These are phyloP conservation scores for Candida ipomoeae DNA, from an alignment of 805 yeast genomes.

Conservation along the genomic window DNA sequence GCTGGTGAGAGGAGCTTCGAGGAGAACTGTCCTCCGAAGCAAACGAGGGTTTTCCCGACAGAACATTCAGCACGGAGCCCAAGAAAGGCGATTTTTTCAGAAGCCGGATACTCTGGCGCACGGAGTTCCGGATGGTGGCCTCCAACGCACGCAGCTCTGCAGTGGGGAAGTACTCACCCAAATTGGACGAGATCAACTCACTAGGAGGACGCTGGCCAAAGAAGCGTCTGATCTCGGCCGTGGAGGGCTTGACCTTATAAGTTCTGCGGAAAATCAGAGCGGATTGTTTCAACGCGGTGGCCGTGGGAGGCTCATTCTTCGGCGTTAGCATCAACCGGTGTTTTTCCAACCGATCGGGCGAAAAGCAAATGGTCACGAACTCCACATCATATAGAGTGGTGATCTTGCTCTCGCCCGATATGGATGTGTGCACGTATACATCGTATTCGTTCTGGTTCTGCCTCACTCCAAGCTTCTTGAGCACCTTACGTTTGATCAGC, in stretches of 20 bases:
- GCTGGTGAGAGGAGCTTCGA: slow-evolving; percentile 14
- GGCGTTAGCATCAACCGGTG: slow-evolving; percentile 67
- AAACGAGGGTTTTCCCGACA: slow-evolving; percentile 21
- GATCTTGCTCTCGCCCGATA: slow-evolving; percentile 13
- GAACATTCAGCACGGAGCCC: slow-evolving; percentile 11
- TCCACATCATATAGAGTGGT: slow-evolving; percentile 69
- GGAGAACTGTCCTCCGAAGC: slow-evolving; percentile 11
- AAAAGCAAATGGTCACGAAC: slow-evolving; percentile 76
- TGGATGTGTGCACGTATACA: slow-evolving; percentile 50
- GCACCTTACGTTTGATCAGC: slow-evolving; percentile 65
- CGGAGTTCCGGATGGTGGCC: slow-evolving; percentile 79
- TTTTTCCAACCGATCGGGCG: slow-evolving; percentile 65
- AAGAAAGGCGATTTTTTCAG: slow-evolving; percentile 35
- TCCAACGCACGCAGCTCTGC: slow-evolving; percentile 68
- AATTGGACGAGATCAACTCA: slow-evolving; percentile 81
- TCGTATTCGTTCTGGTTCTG: slow-evolving; percentile 50
- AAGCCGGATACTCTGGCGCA: slow-evolving; percentile 67
- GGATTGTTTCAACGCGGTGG: slow-evolving; percentile 54
- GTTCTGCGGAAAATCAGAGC: slow-evolving; percentile 35
- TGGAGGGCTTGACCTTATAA: slow-evolving; percentile 15
- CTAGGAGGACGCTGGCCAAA: slow-evolving; percentile 93
- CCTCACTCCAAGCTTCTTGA: slow-evolving; percentile 52
- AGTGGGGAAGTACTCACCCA: slow-evolving; percentile 89
- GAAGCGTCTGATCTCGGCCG: slow-evolving; percentile 40
- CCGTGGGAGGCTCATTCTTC: slow-evolving; percentile 58